These are phyloP conservation scores for Castanea crenata DNA, from an alignment of 306 rosid species.

Conservation along the genomic window DNA sequence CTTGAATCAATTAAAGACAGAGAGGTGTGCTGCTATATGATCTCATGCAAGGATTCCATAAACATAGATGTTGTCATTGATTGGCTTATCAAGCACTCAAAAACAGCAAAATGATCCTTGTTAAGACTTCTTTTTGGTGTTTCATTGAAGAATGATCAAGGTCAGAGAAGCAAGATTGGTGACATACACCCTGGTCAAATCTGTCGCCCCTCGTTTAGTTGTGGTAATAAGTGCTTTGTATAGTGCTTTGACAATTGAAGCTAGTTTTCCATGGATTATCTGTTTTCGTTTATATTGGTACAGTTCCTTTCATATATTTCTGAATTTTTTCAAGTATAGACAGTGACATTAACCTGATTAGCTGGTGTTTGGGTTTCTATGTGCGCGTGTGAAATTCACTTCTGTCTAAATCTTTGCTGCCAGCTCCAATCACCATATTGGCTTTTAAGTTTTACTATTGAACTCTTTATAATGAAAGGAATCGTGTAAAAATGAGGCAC, in stretches of 20 bases:
- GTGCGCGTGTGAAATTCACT: too few relatives aligned
- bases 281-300: not conserved
- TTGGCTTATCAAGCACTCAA: constrained; percentile 97
- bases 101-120: constrained; percentile 52
- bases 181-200: constrained; percentile 2
- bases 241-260: not conserved
- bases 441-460: too few relatives aligned
- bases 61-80: constrained; percentile 91
- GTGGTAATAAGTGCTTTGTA: constrained; percentile 2
- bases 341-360: too few relatives aligned
- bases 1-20: constrained; percentile 74
- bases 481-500: too few relatives aligned
- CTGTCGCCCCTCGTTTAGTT: not conserved
- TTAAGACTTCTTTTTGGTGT: constrained; percentile 5
- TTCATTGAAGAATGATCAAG: constrained; percentile 2
- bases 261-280: not conserved
- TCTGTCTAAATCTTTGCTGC: too few relatives aligned
- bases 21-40: constrained; percentile 94
- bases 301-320: not conserved
- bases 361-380: too few relatives aligned
- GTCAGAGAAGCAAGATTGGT: constrained; percentile 12
- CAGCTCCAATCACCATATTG: too few relatives aligned
- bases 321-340: too few relatives aligned
- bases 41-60: constrained; percentile 93
- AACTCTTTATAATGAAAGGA: too few relatives aligned